Conservation (phyloP, 2,329 filamentous ascomycete genomes). For the Stachybotrys chlorohalonatus region DNA sequence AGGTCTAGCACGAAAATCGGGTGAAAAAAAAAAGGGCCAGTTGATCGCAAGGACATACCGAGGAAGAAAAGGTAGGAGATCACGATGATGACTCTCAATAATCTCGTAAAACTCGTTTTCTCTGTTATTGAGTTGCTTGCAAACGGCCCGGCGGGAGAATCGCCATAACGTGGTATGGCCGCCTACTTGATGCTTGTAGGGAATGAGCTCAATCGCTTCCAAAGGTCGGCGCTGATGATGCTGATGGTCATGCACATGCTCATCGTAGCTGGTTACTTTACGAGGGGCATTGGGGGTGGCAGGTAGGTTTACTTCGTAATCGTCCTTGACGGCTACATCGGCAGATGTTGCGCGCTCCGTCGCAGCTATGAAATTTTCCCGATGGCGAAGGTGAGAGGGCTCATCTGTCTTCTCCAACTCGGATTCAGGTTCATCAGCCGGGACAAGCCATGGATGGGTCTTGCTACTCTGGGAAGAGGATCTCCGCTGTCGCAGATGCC, state of each 20-base stretch:
- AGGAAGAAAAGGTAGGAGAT: conserved; percentile 83
- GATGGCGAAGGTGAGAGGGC: neutral
- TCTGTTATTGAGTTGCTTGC: conserved; percentile 95
- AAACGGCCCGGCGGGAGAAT: conserved; percentile 89
- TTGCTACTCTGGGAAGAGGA: conserved; percentile 28
- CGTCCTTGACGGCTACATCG: conserved; percentile 32
- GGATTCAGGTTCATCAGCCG: conserved; percentile 41
- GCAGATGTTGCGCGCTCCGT: conserved; percentile 6
- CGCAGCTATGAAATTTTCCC: neutral
- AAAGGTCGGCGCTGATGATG: conserved; percentile 52
- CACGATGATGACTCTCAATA: conserved; percentile 82
- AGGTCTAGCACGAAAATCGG: neutral
- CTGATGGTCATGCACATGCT: conserved; percentile 43
- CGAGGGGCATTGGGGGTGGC: conserved; percentile 22
- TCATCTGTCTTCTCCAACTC: conserved; percentile 16
- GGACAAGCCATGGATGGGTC: conserved; percentile 45
- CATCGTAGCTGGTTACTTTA: conserved; percentile 32
- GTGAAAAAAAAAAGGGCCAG: conserved; percentile 3
- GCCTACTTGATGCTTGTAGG: conserved; percentile 94
- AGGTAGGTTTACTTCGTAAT: conserved; percentile 27
- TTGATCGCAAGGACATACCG: conserved; percentile 43
- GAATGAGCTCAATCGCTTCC: conserved; percentile 90
- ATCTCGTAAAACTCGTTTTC: conserved; percentile 99
- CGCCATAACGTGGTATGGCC: conserved; percentile 95
- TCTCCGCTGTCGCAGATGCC: conserved; percentile 38